Conservation (phyloP, 495 filamentous ascomycete genomes). For the Talaromyces liani region DNA sequence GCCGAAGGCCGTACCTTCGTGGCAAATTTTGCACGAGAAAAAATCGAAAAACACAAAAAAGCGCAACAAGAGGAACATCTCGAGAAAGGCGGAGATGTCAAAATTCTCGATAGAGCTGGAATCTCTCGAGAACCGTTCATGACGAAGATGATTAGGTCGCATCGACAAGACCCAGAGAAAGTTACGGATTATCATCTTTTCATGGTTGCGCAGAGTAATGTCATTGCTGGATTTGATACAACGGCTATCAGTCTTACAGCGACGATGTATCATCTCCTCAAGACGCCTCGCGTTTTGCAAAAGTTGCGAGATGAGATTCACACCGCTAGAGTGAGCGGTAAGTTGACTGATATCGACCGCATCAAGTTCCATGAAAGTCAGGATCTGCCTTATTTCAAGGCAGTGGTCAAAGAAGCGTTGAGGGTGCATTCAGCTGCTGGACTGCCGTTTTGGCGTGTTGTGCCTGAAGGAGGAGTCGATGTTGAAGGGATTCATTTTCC, state of each 20-base stretch:
- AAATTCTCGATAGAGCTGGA: constrained; percentile 21
- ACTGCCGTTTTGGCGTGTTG: constrained; percentile 56
- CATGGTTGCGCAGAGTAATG: constrained; percentile 43
- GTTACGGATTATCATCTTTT: constrained; percentile 43
- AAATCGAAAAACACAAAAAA: constrained; percentile 26
- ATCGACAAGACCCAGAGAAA: constrained; percentile 48
- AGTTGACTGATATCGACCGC: constrained; percentile 14
- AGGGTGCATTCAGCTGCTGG: constrained; percentile 57
- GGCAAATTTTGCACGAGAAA: constrained; percentile 33
- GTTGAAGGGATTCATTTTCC: constrained; percentile 41
- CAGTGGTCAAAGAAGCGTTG: constrained; percentile 63
- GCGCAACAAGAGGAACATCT: not conserved
- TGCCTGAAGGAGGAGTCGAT: constrained; percentile 45
- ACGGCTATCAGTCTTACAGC: constrained; percentile 43
- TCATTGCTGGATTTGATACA: constrained; percentile 50
- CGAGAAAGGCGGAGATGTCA: constrained; percentile 7
- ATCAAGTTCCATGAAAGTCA: constrained; percentile 11
- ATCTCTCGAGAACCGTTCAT: constrained; percentile 29
- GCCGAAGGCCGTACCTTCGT: constrained; percentile 36
- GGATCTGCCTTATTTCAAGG: constrained; percentile 56
- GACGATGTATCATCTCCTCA: constrained; percentile 44
- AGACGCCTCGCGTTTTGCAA: constrained; percentile 14
- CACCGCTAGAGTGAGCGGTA: constrained; percentile 24
- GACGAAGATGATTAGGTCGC: constrained; percentile 50
- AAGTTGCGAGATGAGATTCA: constrained; percentile 42